Evolutionary conservation across 139 green algal genomes (phyloP).

Genomic region (Spirogloea muscicola): DNA sequence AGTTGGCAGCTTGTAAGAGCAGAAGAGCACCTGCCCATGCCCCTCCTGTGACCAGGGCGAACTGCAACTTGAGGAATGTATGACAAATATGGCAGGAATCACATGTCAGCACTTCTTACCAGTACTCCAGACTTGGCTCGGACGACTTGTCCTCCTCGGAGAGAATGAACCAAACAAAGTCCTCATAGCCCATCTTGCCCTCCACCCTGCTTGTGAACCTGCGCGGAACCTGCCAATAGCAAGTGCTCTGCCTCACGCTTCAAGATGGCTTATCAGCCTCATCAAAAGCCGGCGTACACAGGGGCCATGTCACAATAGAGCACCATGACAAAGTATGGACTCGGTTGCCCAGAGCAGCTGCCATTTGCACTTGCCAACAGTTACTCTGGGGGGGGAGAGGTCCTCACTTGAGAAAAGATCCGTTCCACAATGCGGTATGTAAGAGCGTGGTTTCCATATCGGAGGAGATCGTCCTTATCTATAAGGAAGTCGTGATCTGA

Average conservation of each 20-base stretch:
- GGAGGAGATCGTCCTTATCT: constrained; percentile 83
- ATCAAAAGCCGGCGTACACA: too few relatives aligned
- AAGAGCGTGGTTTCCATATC: constrained; percentile 90
- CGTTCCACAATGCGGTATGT: constrained; percentile 93
- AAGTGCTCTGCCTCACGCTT: neutral
- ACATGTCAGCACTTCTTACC: constrained; percentile 45
- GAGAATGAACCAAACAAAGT: constrained; percentile 99
- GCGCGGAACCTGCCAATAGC: constrained; percentile 64
- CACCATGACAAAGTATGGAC: too few relatives aligned
- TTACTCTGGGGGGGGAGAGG: too few relatives aligned
- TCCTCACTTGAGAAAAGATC: constrained; percentile 69
- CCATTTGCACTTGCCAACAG: too few relatives aligned
- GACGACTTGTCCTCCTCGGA: constrained; percentile 97
- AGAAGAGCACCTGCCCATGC: too few relatives aligned
- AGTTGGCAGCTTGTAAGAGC: too few relatives aligned
- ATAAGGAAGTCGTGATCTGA: constrained; percentile 96
- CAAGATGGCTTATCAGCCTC: too few relatives aligned
- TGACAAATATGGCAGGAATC: too few relatives aligned
- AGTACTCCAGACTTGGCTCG: constrained; percentile 88
- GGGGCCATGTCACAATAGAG: too few relatives aligned
- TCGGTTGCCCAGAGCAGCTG: too few relatives aligned
- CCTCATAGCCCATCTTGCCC: constrained; percentile 93
- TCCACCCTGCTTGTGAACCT: constrained; percentile 55
- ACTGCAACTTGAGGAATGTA: constrained; percentile 58
- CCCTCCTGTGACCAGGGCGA: neutral